Conservation (phyloP, 352 stramenopile species). For the Pythium periplocum region DNA sequence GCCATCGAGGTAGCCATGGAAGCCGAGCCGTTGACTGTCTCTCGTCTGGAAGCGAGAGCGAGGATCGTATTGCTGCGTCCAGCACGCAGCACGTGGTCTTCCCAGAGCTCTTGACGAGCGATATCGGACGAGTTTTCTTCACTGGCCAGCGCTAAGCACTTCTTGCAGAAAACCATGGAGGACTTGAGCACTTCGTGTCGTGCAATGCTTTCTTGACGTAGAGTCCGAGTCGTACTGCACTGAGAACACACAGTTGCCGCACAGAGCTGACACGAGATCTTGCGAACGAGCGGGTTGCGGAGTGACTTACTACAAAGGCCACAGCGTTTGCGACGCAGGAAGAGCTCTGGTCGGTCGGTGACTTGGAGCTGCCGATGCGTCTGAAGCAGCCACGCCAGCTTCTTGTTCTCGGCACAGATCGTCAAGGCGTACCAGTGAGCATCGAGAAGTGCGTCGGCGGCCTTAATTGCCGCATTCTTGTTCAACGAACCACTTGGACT, state of each 20-base stretch:
- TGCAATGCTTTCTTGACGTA: conserved; percentile 12
- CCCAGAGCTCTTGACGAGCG: conserved; percentile 50
- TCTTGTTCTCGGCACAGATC: conserved; percentile 23
- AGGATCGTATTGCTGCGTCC: conserved; percentile 16
- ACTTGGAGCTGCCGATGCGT: conserved; percentile 17
- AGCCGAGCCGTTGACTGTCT: conserved; percentile 8
- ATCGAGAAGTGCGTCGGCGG: conserved; percentile 9
- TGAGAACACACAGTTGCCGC: conserved; percentile 11
- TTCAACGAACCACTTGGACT: conserved; percentile 12
- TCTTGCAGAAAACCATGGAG: conserved; percentile 59
- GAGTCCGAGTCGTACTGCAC: conserved; percentile 18
- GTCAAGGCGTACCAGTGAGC: conserved; percentile 13
- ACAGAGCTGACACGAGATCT: conserved; percentile 19
- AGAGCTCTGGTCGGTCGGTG: not conserved
- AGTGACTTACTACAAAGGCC: conserved; percentile 21
- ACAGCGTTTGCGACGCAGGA: conserved; percentile 6
- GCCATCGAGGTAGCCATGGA: too few species aligned
- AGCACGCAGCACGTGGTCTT: conserved; percentile 22
- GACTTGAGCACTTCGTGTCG: conserved; percentile 22
- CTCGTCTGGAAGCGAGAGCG: conserved; percentile 9
- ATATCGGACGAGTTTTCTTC: conserved; percentile 58
- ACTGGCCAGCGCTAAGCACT: conserved; percentile 43
- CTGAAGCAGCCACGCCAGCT: conserved; percentile 23
- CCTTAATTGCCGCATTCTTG: conserved; percentile 6
- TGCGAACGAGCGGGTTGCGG: conserved; percentile 8